phyloP scores from a whole-genome alignment of 108 stramenopile species.

The Pseudonitzschia delicatissima region DNA sequence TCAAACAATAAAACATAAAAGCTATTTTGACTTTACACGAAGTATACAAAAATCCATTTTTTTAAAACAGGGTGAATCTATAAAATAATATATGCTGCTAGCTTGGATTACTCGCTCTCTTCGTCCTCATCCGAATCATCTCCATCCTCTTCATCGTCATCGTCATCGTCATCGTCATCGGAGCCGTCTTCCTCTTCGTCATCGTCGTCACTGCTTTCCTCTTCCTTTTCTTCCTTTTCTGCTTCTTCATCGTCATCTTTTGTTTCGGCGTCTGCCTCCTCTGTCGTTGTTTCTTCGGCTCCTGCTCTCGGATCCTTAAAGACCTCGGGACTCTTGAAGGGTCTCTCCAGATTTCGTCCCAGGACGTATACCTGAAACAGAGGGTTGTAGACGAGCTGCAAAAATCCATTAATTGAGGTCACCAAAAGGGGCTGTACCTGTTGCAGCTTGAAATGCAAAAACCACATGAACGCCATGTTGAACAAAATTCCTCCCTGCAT shows the following conservation, averaged over 20 bases:
- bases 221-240: background rate
- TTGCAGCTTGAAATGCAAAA: constrained; percentile 81
- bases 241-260: background rate
- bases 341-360: constrained; percentile 81
- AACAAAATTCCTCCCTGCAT: constrained; percentile 69
- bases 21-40: too few species aligned
- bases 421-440: constrained; percentile 79
- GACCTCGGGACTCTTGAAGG: constrained; percentile 48
- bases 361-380: constrained; percentile 81
- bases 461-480: constrained; percentile 72
- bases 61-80: background rate
- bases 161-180: background rate
- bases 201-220: background rate
- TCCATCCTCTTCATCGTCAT: background rate
- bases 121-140: background rate
- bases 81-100: background rate
- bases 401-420: constrained; percentile 56
- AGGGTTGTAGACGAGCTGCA: constrained; percentile 77
- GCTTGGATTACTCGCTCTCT: background rate
- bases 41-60: background rate
- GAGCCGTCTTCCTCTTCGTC: background rate
- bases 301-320: constrained; percentile 1
- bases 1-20: too few species aligned
- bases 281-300: background rate
- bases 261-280: background rate